Evolutionary conservation across 2,329 filamentous ascomycete genomes (phyloP), one percentile per base, ranked within the genome.

Genomic region (Scleromitrula shiraiana): DNA sequence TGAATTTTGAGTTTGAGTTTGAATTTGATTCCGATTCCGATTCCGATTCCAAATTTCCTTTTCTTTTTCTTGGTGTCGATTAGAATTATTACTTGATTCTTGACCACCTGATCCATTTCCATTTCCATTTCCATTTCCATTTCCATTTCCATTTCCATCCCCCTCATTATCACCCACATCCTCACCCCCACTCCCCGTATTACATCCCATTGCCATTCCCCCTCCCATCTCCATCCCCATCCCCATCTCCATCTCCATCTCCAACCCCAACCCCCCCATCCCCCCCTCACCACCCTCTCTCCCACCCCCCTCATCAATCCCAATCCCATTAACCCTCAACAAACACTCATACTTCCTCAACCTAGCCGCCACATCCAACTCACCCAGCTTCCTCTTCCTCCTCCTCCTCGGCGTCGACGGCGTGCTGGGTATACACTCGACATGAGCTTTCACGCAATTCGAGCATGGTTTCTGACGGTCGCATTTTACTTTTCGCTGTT

Each of bases 401-500:
- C 58, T 51, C 9, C 61, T 50, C 15, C 58, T 37, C 10, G 58
- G 59, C 6, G 55, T 50, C n/a, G 50, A 50, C 3, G 59, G 57
- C n/a, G 56, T 50, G 35, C 56, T 59, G 10, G 58, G 50, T 5
- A 59, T 46, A 35, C 61, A 64, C 45, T 58, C 57, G 8, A 53
- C 53, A 33, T 52, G 44, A 27, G 61, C 54, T 51, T 63, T 63
- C 30, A 59, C 48, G 36, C 61, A 63, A 40, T 63, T 62, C 2
- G 59, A 54, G 43, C 61, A 63, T 36, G 61, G 61, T 37, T 62
- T 60, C 44, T 57, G 53, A 32, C 55, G 49, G 37, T 63, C 59
- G 39, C 61, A 63, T 22, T 54, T 54, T 5, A 63, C 59, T 49
- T 63, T 63, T 14, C 61, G 52, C 39, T 62, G 59, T 41, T 61